These are phyloP conservation scores for Lentinula sp. DNA, from an alignment of 768 basidiomycete genomes.

Conservation along the genomic window DNA sequence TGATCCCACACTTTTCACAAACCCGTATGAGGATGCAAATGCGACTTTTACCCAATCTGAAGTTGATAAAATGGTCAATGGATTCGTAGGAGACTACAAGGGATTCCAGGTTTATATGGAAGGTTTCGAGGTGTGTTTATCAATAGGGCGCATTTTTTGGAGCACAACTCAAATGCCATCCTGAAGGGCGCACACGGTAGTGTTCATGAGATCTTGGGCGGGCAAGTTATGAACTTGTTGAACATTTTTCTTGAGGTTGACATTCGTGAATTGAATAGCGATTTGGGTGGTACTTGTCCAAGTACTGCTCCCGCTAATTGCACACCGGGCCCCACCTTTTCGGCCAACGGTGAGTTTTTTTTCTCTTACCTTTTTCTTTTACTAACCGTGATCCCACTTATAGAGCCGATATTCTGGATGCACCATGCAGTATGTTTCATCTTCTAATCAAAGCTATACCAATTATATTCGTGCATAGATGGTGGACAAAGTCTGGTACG, in stretches of 20 bases:
- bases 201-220: constrained; percentile 26
- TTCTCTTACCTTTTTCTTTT: background rate
- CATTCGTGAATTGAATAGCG: constrained; percentile 12
- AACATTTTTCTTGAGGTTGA: background rate
- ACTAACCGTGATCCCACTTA: background rate
- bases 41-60: constrained; percentile 17
- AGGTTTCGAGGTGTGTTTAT: constrained; percentile 15
- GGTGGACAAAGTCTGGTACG: constrained; percentile 31
- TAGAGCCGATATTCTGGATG: constrained; percentile 29
- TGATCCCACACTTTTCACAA: constrained; percentile 10
- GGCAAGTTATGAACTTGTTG: constrained; percentile 10
- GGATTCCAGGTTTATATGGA: constrained; percentile 25
- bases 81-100: constrained; percentile 22
- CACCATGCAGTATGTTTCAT: constrained; percentile 24
- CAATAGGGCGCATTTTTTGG: background rate
- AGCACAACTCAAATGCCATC: background rate
- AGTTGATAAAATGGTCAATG: constrained; percentile 18
- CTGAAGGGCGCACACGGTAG: constrained; percentile 24
- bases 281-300: constrained; percentile 22
- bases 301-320: constrained; percentile 17
- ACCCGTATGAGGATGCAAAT: constrained; percentile 18
- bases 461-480: constrained; percentile 12
- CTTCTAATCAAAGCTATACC: background rate
- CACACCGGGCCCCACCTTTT: constrained; percentile 21
- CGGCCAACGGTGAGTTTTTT: constrained; percentile 22